Conservation (phyloP, 2,329 filamentous ascomycete genomes). For the Diaporthe sp. region DNA sequence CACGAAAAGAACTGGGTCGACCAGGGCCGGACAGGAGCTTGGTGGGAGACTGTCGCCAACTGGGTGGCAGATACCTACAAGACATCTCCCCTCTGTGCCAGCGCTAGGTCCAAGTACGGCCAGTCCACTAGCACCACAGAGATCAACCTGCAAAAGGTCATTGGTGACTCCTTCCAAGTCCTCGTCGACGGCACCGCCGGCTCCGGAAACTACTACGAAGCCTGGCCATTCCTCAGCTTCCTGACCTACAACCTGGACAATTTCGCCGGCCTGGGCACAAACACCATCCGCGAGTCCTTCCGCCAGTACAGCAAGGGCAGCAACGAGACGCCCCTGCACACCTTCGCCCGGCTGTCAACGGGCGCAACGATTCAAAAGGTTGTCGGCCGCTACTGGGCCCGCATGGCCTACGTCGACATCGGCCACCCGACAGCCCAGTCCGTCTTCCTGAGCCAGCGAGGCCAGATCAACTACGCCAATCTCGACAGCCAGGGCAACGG, state of each 20-base stretch:
- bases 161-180: conserved; percentile 60
- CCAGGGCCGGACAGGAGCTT: conserved; percentile 59
- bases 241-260: conserved; percentile 62
- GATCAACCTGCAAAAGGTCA: conserved; percentile 59
- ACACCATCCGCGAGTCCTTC: conserved; percentile 57
- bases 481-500: conserved; percentile 53
- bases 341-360: conserved; percentile 54
- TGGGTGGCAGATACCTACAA: conserved; percentile 63
- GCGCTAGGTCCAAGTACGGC: conserved; percentile 51
- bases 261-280: conserved; percentile 54
- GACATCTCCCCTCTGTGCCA: conserved; percentile 58
- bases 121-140: conserved; percentile 52
- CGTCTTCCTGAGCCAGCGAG: conserved; percentile 52
- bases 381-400: conserved; percentile 64
- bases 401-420: conserved; percentile 66
- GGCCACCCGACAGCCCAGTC: conserved; percentile 56
- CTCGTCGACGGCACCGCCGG: conserved; percentile 58
- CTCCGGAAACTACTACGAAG: conserved; percentile 63
- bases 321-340: conserved; percentile 64
- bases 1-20: conserved; percentile 58
- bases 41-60: conserved; percentile 66
- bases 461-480: conserved; percentile 56
- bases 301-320: conserved; percentile 56
- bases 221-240: conserved; percentile 64
- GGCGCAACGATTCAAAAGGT: conserved; percentile 52